phyloP scores from a whole-genome alignment of 1,284 basidiomycete genomes.

The Ceratobasidium sp. region DNA sequence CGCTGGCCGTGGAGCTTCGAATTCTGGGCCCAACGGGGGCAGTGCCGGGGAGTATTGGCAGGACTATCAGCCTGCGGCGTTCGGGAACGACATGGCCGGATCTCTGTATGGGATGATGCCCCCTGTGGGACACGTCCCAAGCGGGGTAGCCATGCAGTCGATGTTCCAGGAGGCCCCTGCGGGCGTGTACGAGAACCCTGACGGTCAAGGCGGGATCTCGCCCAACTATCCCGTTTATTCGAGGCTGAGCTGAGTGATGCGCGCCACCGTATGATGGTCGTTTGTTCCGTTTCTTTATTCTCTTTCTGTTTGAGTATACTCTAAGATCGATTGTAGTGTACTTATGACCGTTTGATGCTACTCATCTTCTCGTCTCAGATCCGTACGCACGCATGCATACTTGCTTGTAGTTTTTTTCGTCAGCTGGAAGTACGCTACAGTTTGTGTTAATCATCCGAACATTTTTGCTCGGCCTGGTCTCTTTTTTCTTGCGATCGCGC shows the following conservation, averaged over 20 bases:
- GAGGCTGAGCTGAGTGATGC: constrained; percentile 22
- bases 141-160: constrained; percentile 15
- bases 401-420: neutral
- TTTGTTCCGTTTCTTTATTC: constrained; percentile 23
- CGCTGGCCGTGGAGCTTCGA: neutral
- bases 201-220: constrained; percentile 15
- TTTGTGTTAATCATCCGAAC: constrained; percentile 6
- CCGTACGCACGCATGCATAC: constrained; percentile 16
- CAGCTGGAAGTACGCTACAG: constrained; percentile 5
- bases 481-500: neutral
- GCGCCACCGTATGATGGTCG: no score
- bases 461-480: neutral
- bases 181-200: constrained; percentile 13
- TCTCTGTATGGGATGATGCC: constrained; percentile 42
- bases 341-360: neutral
- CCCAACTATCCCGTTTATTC: constrained; percentile 38
- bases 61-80: constrained; percentile 31
- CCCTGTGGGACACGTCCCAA: constrained; percentile 28
- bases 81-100: constrained; percentile 34
- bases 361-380: neutral
- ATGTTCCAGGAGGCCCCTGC: constrained; percentile 30
- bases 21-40: neutral
- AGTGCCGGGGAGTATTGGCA: constrained; percentile 35
- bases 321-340: constrained; percentile 3
- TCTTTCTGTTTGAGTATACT: neutral